Base-by-base conservation (phyloP, 106 monocot genomes). In the Hemerocallis citrina region DNA sequence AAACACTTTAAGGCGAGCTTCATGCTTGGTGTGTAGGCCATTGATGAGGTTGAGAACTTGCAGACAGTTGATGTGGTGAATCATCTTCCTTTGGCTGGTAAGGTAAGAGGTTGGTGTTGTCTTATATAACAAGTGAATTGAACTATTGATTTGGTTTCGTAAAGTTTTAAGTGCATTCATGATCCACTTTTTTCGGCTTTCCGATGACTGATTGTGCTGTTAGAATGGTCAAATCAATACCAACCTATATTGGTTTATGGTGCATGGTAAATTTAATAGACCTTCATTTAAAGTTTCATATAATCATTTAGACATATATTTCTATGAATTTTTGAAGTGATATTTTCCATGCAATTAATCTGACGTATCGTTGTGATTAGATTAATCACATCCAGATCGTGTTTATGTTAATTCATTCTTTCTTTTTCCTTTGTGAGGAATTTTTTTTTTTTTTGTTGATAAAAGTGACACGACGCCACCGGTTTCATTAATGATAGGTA, bases 31-130 rank as follows among this genome's bases (percentile, higher is more conserved):
- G 50, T 27, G 50, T 27, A 28, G 50, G 23, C 50, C 13, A 50
- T 50, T 50, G 50, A 50, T 50, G 50, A 50, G 50, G 50, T 13
- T 50, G 25, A 27, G 50, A 50, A 50, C 50, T 27, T 50, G 50
- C 50, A 25, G 50, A 7, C 23, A 50, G 50, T 27, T 50, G 50
- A 50, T 12, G 50, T 12, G 50, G 50, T 27, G 25, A 50, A 27
- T 50, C 50, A 50, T 27, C 28, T 28, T 27, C 4, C 50, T 27
- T 50, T 11, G 11, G 50, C 13, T 50, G 50, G 27, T 50, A 50
- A 50, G 27, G 14, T 27, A 10, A 50, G 28, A 25, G 50, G 50
- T 50, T 50, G 50, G 27, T 50, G 23, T 10, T 25, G 9, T 24
- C 50, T 50, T 50, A 23, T 27, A 25, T 50, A 50, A 50, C 25